phyloP scores from a whole-genome alignment of 257 asterid genomes.

The Lithospermum erythrorhizon region DNA sequence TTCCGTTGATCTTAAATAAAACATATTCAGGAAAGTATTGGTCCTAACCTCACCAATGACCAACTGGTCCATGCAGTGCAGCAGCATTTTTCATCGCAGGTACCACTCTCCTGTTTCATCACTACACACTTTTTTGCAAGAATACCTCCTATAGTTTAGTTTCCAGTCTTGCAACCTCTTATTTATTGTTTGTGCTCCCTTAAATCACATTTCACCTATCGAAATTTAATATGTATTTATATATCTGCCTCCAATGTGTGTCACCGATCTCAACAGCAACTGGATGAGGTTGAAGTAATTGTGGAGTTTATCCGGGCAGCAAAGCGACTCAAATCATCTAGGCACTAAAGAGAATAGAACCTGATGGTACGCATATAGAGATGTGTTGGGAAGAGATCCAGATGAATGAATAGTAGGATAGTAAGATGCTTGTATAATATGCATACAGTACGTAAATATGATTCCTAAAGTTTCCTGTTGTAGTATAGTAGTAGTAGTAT shows the following conservation, averaged over 20 bases:
- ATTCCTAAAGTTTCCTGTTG: constrained; percentile 18
- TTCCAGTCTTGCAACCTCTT: not conserved
- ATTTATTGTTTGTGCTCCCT: not conserved
- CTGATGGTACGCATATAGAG: constrained; percentile 32
- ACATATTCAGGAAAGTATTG: constrained; percentile 38
- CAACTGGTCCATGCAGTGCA: constrained; percentile 55
- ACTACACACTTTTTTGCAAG: not conserved
- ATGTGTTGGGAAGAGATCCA: constrained; percentile 10
- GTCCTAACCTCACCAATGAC: constrained; percentile 54
- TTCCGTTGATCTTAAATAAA: constrained; percentile 2
- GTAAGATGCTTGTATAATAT: constrained; percentile 23
- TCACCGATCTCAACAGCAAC: constrained; percentile 36
- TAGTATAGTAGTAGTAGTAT: constrained; percentile 38
- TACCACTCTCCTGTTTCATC: constrained; percentile 5
- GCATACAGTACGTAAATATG: constrained; percentile 17
- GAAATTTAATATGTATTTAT: not conserved
- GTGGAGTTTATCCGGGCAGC: constrained; percentile 65
- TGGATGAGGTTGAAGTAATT: constrained; percentile 71
- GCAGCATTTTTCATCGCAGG: constrained; percentile 78
- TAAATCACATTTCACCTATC: not conserved
- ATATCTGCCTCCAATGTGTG: not conserved
- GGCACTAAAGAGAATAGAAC: constrained; percentile 40
- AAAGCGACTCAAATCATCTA: constrained; percentile 8
- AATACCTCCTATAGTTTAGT: not conserved
- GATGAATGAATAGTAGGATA: constrained; percentile 10